A percentile compares a stretch with the other conserved stretches of the same genome.
Evolutionary conservation across 805 yeast species (phyloP).

Genomic region (Ogataea trehalophila): DNA sequence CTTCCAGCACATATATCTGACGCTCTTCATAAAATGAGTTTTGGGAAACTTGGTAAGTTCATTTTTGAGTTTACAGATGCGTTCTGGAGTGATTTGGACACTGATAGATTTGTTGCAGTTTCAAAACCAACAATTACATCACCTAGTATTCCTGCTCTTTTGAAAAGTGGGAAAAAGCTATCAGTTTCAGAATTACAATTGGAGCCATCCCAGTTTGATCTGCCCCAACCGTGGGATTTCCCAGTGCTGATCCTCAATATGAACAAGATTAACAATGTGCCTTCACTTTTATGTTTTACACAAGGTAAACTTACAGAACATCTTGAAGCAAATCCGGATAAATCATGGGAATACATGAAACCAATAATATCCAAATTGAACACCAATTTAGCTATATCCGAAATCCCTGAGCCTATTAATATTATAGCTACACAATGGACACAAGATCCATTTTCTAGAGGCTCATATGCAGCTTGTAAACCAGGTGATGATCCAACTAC

Average conservation of each 20-base stretch:
- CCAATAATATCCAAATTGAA: slow-evolving; percentile 40
- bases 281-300: slow-evolving; percentile 59
- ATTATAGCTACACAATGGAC: slow-evolving; percentile 70
- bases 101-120: slow-evolving; percentile 45
- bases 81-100: slow-evolving; percentile 52
- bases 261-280: slow-evolving; percentile 41
- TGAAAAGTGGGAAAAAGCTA: not conserved
- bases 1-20: slow-evolving; percentile 42
- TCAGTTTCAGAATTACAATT: not conserved
- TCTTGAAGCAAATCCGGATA: slow-evolving; percentile 43
- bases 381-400: slow-evolving; percentile 1
- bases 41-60: slow-evolving; percentile 71
- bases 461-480: slow-evolving; percentile 72
- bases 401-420: slow-evolving; percentile 32
- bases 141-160: slow-evolving; percentile 2
- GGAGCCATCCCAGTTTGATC: not conserved
- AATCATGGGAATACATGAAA: slow-evolving; percentile 53
- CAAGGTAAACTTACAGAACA: slow-evolving; percentile 71
- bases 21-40: slow-evolving; percentile 46
- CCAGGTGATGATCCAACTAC: slow-evolving; percentile 69
- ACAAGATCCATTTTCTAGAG: slow-evolving; percentile 67
- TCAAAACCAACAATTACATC: slow-evolving; percentile 31
- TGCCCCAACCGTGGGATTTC: slow-evolving; percentile 47
- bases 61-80: slow-evolving; percentile 57
- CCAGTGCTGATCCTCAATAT: slow-evolving; percentile 63